Evolutionary conservation across 352 stramenopile genomes (phyloP).

Genomic region (Phytopythium boreale): DNA sequence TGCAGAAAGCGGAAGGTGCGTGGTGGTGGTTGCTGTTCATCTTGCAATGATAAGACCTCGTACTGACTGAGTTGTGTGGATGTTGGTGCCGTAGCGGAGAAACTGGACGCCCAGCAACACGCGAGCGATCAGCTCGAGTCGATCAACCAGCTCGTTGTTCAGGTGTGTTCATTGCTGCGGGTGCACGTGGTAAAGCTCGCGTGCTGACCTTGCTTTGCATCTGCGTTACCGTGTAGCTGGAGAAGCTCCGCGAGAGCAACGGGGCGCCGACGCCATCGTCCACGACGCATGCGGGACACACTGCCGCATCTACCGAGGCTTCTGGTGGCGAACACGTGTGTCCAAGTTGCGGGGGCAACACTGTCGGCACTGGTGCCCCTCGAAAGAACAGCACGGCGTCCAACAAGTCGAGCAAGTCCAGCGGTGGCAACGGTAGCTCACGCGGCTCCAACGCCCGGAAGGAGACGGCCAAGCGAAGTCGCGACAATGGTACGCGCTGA

Average conservation of each 20-base stretch:
- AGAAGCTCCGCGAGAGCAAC: slow-evolving; percentile 56
- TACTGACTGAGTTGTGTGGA: background rate
- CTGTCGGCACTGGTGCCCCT: background rate
- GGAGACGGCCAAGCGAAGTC: slow-evolving; percentile 14
- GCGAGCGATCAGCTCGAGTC: slow-evolving; percentile 77
- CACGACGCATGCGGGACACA: background rate
- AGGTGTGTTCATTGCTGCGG: slow-evolving; percentile 25
- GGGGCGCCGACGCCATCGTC: background rate
- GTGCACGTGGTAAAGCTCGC: background rate
- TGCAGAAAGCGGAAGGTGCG: slow-evolving; percentile 68
- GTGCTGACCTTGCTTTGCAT: background rate
- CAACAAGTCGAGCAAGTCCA: slow-evolving; percentile 18
- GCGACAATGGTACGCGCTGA: slow-evolving; percentile 24
- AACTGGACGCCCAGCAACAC: slow-evolving; percentile 69
- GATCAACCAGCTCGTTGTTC: slow-evolving; percentile 77
- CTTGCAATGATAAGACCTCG: background rate
- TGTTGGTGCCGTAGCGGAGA: slow-evolving; percentile 41
- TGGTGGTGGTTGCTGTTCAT: background rate
- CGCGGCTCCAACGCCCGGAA: background rate
- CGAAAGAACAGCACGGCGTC: slow-evolving; percentile 15
- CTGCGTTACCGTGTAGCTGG: slow-evolving; percentile 25
- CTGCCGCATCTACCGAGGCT: background rate
- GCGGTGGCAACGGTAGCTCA: background rate
- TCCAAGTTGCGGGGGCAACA: slow-evolving; percentile 30
- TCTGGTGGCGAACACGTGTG: slow-evolving; percentile 13